A percentile compares a stretch with the other conserved stretches of the same genome.
Conservation (phyloP, 768 basidiomycete species). For the Mrakia frigida region DNA sequence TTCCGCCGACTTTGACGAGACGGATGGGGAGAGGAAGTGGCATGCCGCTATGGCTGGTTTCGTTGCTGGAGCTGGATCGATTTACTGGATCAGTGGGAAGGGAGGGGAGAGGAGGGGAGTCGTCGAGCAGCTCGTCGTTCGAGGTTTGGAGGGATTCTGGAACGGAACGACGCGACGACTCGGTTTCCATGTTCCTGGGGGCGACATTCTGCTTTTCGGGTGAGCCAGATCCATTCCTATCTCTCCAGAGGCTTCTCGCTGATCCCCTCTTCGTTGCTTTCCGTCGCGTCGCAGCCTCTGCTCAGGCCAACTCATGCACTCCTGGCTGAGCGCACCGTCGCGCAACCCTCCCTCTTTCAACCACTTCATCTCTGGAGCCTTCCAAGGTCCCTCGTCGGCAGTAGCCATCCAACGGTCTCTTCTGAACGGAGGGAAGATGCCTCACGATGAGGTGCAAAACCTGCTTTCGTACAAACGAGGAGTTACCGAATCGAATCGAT, state of each 20-base stretch:
- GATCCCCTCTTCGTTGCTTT: neutral
- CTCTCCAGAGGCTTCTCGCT: neutral
- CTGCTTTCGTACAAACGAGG: constrained; percentile 20
- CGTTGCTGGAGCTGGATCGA: constrained; percentile 18
- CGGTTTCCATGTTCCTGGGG: constrained; percentile 10
- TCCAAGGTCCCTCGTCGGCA: constrained; percentile 22
- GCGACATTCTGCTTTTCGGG: constrained; percentile 23
- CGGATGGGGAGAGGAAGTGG: constrained; percentile 24
- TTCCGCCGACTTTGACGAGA: constrained; percentile 12
- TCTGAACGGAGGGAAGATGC: neutral
- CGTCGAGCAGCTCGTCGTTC: constrained; percentile 28
- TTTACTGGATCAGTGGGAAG: constrained; percentile 22
- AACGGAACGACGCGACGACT: neutral
- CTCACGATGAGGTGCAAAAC: constrained; percentile 5
- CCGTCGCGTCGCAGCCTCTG: neutral
- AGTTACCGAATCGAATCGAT: neutral
- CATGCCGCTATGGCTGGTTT: constrained; percentile 20
- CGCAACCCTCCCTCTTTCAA: constrained; percentile 15
- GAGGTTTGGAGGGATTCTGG: constrained; percentile 30
- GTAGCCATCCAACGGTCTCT: constrained; percentile 19
- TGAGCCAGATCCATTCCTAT: neutral
- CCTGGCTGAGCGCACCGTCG: constrained; percentile 8
- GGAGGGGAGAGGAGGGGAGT: constrained; percentile 17
- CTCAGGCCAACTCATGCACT: constrained; percentile 23
- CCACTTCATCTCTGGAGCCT: constrained; percentile 20